A percentile compares a stretch with the other conserved stretches of the same genome.
phyloP scores from a whole-genome alignment of 2,329 filamentous ascomycete genomes.

The Penicillium sp. region DNA sequence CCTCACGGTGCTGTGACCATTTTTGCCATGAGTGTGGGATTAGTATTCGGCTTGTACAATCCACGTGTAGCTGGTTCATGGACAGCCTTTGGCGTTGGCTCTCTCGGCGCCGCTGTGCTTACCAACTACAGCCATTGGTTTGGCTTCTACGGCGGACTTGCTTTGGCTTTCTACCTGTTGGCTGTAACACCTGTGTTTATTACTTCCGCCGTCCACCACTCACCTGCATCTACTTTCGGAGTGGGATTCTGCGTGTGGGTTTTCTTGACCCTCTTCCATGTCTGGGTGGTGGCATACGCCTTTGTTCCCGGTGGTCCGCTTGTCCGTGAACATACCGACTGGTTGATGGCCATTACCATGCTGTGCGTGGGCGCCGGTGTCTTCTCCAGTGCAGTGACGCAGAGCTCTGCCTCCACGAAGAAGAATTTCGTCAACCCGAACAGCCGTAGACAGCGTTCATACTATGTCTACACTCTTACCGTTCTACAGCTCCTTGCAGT shows the following conservation, averaged over 20 bases:
- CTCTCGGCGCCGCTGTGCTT: constrained; percentile 71
- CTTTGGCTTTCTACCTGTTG: constrained; percentile 74
- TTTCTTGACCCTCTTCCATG: constrained; percentile 90
- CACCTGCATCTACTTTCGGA: constrained; percentile 76
- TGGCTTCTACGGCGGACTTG: constrained; percentile 80
- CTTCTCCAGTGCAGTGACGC: constrained; percentile 58
- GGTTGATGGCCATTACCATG: constrained; percentile 89
- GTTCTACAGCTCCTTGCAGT: constrained; percentile 75
- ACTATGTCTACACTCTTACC: constrained; percentile 69
- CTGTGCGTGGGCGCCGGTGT: constrained; percentile 78
- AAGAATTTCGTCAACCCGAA: constrained; percentile 35
- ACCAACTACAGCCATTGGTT: constrained; percentile 78
- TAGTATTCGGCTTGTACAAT: constrained; percentile 69
- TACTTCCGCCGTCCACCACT: constrained; percentile 69
- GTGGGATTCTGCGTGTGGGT: constrained; percentile 90
- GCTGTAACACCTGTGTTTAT: constrained; percentile 74
- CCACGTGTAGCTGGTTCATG: constrained; percentile 71
- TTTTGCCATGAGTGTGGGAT: constrained; percentile 77
- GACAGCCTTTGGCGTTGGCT: constrained; percentile 74
- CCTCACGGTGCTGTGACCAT: constrained; percentile 89
- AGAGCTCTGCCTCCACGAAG: constrained; percentile 46
- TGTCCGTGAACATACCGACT: constrained; percentile 90
- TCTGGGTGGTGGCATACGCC: constrained; percentile 97
- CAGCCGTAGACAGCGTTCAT: constrained; percentile 54
- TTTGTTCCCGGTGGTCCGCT: constrained; percentile 93